These are phyloP conservation scores for Neurospora sp. DNA, from an alignment of 495 filamentous ascomycete species.

Conservation along the genomic window DNA sequence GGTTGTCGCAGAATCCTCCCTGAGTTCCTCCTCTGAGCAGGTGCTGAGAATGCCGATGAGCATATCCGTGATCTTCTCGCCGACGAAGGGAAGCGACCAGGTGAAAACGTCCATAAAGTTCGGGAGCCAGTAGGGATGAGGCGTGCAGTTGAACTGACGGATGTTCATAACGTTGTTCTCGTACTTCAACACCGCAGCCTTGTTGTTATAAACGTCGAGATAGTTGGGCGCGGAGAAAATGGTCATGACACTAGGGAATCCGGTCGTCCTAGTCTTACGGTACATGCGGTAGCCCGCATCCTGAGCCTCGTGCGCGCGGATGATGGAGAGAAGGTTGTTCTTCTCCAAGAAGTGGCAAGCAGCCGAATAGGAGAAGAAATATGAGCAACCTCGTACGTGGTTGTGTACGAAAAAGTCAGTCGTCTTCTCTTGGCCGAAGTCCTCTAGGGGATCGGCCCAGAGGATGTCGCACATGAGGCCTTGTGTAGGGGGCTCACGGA, in stretches of 20 bases:
- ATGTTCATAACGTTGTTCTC: constrained; percentile 99
- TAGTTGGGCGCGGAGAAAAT: constrained; percentile 99
- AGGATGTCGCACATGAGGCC: constrained; percentile 98
- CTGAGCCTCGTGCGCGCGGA: constrained; percentile 97
- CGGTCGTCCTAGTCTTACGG: constrained; percentile 92
- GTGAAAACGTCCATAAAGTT: constrained; percentile 99
- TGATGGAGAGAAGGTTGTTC: constrained; percentile 95
- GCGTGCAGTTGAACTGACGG: constrained; percentile 97
- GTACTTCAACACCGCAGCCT: constrained; percentile 95
- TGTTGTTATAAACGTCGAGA: constrained; percentile 99
- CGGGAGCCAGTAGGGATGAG: constrained; percentile 97
- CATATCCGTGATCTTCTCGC: constrained; percentile 99
- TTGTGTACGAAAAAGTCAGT: constrained; percentile 97
- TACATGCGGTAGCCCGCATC: constrained; percentile 99
- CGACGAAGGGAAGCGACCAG: constrained; percentile 97
- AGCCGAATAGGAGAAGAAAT: constrained; percentile 98
- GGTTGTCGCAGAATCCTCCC: constrained; percentile 54
- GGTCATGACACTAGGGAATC: constrained; percentile 98
- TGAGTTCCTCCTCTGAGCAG: constrained; percentile 93
- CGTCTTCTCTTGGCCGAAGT: constrained; percentile 97
- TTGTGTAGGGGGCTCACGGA: constrained; percentile 93
- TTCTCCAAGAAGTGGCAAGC: constrained; percentile 97
- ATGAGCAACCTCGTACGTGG: constrained; percentile 95
- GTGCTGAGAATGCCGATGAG: constrained; percentile 96
- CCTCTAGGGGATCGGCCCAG: constrained; percentile 97